Evolutionary conservation across 257 asterid species (phyloP).

Genomic region (Solanum corneliomulleri): DNA sequence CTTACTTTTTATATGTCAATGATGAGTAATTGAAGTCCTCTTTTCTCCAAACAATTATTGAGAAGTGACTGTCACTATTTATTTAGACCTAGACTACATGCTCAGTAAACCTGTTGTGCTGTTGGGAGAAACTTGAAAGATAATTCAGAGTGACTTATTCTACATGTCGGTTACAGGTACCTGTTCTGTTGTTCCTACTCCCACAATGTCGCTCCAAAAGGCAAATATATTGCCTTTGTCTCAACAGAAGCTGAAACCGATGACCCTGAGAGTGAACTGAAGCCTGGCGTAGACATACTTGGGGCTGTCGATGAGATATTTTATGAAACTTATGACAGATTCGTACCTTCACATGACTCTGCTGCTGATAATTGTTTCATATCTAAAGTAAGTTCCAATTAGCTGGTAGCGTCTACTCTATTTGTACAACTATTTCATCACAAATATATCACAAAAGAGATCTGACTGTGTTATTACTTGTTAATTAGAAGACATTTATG

Average conservation of each 20-base stretch:
- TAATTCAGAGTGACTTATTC: background rate
- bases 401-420: background rate
- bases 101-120: background rate
- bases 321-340: slow-evolving; percentile 81
- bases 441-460: background rate
- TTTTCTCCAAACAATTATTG: background rate
- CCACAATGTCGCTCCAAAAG: slow-evolving; percentile 93
- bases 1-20: background rate
- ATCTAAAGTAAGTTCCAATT: slow-evolving; percentile 39
- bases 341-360: slow-evolving; percentile 38
- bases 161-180: slow-evolving; percentile 38
- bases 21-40: background rate
- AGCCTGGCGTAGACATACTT: slow-evolving; percentile 89
- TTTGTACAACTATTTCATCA: background rate
- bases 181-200: slow-evolving; percentile 91
- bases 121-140: background rate
- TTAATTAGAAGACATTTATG: background rate
- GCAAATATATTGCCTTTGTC: slow-evolving; percentile 81
- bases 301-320: slow-evolving; percentile 88
- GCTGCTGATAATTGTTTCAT: slow-evolving; percentile 60
- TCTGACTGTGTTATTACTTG: background rate
- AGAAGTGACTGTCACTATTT: background rate
- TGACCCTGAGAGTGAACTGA: slow-evolving; percentile 73
- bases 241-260: slow-evolving; percentile 85
- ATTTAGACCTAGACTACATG: background rate